phyloP scores from a whole-genome alignment of 495 filamentous ascomycete genomes.

The Collariella sp. region DNA sequence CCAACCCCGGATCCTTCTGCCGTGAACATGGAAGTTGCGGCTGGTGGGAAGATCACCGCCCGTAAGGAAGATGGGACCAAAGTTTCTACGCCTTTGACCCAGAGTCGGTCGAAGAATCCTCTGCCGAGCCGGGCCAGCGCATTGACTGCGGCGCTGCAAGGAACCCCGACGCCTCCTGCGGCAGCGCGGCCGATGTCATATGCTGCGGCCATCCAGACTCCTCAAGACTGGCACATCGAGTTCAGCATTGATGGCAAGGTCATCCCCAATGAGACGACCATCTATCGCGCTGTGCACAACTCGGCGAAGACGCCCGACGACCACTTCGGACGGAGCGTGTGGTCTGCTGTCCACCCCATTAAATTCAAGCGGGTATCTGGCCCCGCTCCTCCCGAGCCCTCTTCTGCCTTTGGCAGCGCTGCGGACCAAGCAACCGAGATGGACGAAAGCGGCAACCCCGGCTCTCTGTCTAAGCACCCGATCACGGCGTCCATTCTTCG shows the following conservation, averaged over 20 bases:
- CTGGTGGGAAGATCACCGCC: slow-evolving; percentile 88
- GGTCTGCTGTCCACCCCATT: slow-evolving; percentile 83
- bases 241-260: slow-evolving; percentile 82
- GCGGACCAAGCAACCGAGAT: slow-evolving; percentile 38
- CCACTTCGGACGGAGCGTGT: slow-evolving; percentile 63
- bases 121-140: slow-evolving; percentile 37
- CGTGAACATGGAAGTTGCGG: slow-evolving; percentile 86
- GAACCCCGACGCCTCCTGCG: slow-evolving; percentile 43
- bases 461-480: slow-evolving; percentile 76
- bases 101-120: slow-evolving; percentile 38
- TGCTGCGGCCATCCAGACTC: slow-evolving; percentile 69
- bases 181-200: slow-evolving; percentile 59
- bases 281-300: slow-evolving; percentile 89
- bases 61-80: slow-evolving; percentile 90
- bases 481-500: slow-evolving; percentile 81
- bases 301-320: slow-evolving; percentile 58
- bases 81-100: slow-evolving; percentile 70
- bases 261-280: slow-evolving; percentile 84
- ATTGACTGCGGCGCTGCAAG: slow-evolving; percentile 41
- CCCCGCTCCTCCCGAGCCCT: slow-evolving; percentile 77
- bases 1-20: slow-evolving; percentile 69
- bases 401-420: slow-evolving; percentile 52
- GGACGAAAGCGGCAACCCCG: slow-evolving; percentile 55
- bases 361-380: slow-evolving; percentile 83
- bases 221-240: slow-evolving; percentile 98